Evolutionary conservation across 1,284 basidiomycete species (phyloP).

Genomic region (Cutaneotrichosporon sp.): DNA sequence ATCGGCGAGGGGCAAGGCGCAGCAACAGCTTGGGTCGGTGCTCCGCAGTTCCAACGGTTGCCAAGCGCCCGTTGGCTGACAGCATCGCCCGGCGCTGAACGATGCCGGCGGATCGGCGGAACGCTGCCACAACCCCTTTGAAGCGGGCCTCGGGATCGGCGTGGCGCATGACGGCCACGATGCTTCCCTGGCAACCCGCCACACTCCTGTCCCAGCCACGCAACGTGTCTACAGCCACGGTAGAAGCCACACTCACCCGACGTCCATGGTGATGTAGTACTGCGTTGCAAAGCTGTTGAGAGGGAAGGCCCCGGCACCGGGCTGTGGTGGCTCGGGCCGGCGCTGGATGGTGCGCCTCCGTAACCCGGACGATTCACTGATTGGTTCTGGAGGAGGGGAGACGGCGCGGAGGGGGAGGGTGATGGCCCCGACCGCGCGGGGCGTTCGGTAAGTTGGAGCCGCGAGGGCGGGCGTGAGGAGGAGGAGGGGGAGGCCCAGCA

Average conservation of each 20-base stretch:
- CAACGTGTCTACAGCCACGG: not conserved
- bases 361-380: not conserved
- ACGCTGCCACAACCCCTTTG: too few relatives aligned
- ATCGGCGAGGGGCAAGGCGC: not conserved
- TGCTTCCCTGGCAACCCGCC: too few relatives aligned
- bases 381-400: not conserved
- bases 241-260: constrained; percentile 1
- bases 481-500: not conserved
- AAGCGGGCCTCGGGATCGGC: too few relatives aligned
- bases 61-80: too few relatives aligned
- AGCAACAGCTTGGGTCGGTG: not conserved
- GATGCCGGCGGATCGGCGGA: too few relatives aligned
- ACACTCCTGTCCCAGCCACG: too few relatives aligned
- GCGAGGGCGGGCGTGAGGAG: not conserved
- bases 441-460: not conserved
- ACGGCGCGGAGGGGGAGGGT: not conserved
- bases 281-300: not conserved
- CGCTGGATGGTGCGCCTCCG: not conserved
- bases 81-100: too few relatives aligned
- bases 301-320: not conserved
- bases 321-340: not conserved
- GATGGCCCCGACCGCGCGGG: not conserved
- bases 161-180: too few relatives aligned
- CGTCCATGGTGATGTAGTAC: not conserved
- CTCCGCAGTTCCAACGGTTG: not conserved